Evolutionary conservation across 2,329 filamentous ascomycete species (phyloP), one percentile per base, ranked within the genome.

Genomic region (Hymenotorrendiella dingleyae): DNA sequence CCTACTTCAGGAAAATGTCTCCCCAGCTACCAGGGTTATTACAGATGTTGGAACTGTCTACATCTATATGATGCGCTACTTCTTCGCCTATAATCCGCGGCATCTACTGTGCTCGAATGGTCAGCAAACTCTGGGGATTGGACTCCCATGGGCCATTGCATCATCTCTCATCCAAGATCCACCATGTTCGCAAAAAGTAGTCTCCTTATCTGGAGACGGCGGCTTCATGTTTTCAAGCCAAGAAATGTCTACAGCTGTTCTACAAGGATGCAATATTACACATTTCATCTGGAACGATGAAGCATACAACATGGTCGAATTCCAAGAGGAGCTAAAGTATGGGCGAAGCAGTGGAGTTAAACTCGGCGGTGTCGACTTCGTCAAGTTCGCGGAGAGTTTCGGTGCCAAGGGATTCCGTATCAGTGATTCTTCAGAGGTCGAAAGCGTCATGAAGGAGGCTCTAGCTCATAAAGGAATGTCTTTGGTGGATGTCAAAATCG

Each of bases 231-330:
- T 71, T 60, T 68, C 65, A 16, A 62, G 62, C 0, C 67, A 70
- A 46, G 69, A 72, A 46, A 57, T 72, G 3, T 62, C 57, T 0
- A 72, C 69, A 0, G 69, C 69, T 4, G 67, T 72, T 12, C 62
- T 64, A 48, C 67, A 71, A 36, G 60, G 62, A 6, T 72, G 68
- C 55, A 64, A 72, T 43, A 70, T 72, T 50, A 71, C 69, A 14
- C 69, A 72, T 50, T 71, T 72, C 47, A 62, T 72, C 48, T 71
- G 68, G 68, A 72, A 72, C 52, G 69, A 72, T 48, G 65, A 65
- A 33, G 63, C 63, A 22, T 72, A 67, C 55, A 72, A 72, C 52
- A 72, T 72, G 69, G 67, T 72, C 4, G 65, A 71, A 56, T 72
- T 72, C 52, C 69, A 72, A 49, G 69, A 72, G 56, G 67, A 69